Conservation (phyloP, 129 eudicot genomes). For the Lactuca sativa region DNA sequence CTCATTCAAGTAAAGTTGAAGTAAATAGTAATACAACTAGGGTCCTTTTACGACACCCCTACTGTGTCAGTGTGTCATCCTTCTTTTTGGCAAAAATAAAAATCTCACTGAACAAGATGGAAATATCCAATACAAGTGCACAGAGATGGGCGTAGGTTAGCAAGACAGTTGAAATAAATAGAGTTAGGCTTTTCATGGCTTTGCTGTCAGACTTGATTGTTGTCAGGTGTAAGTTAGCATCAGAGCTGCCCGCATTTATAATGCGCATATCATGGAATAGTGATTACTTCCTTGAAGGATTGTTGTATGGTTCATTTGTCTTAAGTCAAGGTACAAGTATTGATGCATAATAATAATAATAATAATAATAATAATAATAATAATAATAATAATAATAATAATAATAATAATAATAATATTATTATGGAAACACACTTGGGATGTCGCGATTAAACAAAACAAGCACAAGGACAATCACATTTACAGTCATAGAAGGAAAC, state of each 20-base stretch:
- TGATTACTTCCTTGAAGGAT: slow-evolving; percentile 6
- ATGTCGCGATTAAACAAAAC: slow-evolving; percentile 24
- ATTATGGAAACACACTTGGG: background rate
- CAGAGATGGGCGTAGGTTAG: slow-evolving; percentile 13
- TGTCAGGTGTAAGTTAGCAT: slow-evolving; percentile 27
- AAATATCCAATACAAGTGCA: background rate
- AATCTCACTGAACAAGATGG: background rate
- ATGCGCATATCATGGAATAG: slow-evolving; percentile 16
- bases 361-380: background rate
- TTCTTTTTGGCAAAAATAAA: slow-evolving; percentile 6
- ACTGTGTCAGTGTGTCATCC: slow-evolving; percentile 9
- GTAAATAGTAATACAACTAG: background rate
- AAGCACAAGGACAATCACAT: background rate
- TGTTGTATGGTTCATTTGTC: slow-evolving; percentile 21
- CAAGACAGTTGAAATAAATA: slow-evolving; percentile 29
- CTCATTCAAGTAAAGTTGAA: background rate
- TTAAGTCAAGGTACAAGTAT: slow-evolving; percentile 8
- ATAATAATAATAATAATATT: background rate
- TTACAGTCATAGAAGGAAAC: background rate
- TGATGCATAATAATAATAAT: background rate
- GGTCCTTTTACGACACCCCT: slow-evolving; percentile 14
- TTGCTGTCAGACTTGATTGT: slow-evolving; percentile 18
- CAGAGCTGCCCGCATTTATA: slow-evolving; percentile 11
- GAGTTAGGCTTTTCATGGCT: slow-evolving; percentile 18
- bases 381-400: background rate